Percentiles rank a stretch among this genome's conserved stretches.
Conservation (phyloP, 1,284 basidiomycete genomes). For the Ganoderma resinaceum region DNA sequence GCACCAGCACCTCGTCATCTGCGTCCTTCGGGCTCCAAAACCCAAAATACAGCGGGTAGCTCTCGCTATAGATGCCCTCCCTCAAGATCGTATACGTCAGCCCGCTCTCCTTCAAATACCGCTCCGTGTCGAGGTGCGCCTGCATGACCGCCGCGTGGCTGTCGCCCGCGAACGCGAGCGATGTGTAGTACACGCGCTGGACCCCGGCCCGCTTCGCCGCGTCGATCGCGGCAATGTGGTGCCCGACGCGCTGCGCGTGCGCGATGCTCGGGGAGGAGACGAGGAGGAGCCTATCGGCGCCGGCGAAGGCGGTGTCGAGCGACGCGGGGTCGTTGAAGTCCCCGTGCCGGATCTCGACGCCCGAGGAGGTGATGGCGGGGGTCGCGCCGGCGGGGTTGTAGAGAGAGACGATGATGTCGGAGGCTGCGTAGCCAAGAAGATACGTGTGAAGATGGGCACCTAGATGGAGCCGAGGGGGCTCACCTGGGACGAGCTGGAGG, state of each 20-base stretch:
- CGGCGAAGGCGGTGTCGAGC: slow-evolving; percentile 43
- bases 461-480: not conserved
- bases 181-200: slow-evolving; percentile 48
- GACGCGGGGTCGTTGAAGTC: slow-evolving; percentile 42
- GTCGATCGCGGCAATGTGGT: slow-evolving; percentile 47
- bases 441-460: not conserved
- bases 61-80: slow-evolving; percentile 49
- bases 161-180: slow-evolving; percentile 43
- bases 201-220: slow-evolving; percentile 44
- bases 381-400: slow-evolving; percentile 43
- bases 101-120: slow-evolving; percentile 44
- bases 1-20: slow-evolving; percentile 36
- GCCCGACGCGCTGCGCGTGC: slow-evolving; percentile 40
- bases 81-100: slow-evolving; percentile 45
- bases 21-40: slow-evolving; percentile 34
- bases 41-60: slow-evolving; percentile 46
- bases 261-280: slow-evolving; percentile 47
- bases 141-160: slow-evolving; percentile 45
- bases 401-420: slow-evolving; percentile 42
- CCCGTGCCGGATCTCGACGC: slow-evolving; percentile 41
- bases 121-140: slow-evolving; percentile 47
- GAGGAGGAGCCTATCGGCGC: slow-evolving; percentile 45
- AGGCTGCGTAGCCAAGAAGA: slow-evolving; percentile 22
- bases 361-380: slow-evolving; percentile 30
- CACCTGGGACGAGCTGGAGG: slow-evolving; percentile 40